These are phyloP conservation scores for Microsporum ferrugineum DNA, from an alignment of 2,329 filamentous ascomycete genomes.

Conservation along the genomic window DNA sequence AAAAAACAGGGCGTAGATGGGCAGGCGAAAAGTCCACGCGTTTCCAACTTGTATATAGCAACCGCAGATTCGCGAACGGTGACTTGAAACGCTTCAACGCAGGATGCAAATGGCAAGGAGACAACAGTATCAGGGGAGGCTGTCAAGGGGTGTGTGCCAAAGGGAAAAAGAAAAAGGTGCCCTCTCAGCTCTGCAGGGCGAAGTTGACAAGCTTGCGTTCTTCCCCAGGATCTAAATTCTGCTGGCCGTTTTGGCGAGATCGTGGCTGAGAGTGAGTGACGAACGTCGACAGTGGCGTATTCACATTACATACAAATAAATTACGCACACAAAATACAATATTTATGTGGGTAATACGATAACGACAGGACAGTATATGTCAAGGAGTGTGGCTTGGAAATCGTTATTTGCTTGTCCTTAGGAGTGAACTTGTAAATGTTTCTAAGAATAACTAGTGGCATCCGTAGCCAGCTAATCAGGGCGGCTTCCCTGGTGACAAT, in stretches of 20 bases:
- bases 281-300: background rate
- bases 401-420: background rate
- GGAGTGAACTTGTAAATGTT: background rate
- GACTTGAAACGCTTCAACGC: background rate
- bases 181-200: background rate
- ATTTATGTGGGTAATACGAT: background rate
- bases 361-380: background rate
- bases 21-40: background rate
- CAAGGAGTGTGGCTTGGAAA: background rate
- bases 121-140: background rate
- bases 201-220: background rate
- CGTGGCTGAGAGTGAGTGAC: constrained; percentile 2
- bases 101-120: background rate
- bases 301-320: background rate
- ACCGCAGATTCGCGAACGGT: background rate
- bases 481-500: background rate
- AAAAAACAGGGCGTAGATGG: background rate
- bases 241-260: background rate
- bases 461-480: background rate
- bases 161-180: background rate
- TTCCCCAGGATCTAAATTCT: background rate
- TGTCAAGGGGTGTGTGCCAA: background rate
- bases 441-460: background rate
- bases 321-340: background rate
- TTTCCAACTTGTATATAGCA: background rate